Percentiles rank a stretch among this genome's conserved stretches.
Evolutionary conservation across 2,329 filamentous ascomycete species (phyloP).

Genomic region (Zalaria sp.): DNA sequence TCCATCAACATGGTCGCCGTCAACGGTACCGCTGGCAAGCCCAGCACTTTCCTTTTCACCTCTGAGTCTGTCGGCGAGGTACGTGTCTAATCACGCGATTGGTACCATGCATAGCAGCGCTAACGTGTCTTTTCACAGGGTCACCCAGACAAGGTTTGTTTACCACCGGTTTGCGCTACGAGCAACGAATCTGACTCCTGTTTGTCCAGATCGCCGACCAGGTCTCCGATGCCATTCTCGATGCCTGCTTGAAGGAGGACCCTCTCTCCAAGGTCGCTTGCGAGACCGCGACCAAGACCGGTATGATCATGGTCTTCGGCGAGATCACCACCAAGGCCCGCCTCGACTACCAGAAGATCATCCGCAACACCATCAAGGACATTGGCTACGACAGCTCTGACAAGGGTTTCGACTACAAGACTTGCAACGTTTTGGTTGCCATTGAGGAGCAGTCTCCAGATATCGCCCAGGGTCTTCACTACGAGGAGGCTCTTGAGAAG

Average conservation of each 20-base stretch:
- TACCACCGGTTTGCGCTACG: neutral
- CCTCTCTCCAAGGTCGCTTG: conserved; percentile 97
- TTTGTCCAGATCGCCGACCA: conserved; percentile 47
- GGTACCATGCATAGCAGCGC: neutral
- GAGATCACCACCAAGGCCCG: conserved; percentile 96
- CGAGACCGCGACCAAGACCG: conserved; percentile 99
- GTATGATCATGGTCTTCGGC: conserved; percentile 97
- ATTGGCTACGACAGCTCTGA: conserved; percentile 95
- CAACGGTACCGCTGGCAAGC: conserved; percentile 9
- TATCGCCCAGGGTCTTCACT: conserved; percentile 97
- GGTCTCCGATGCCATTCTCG: conserved; percentile 95
- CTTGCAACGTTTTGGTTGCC: conserved; percentile 92
- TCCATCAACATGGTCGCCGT: conserved; percentile 8
- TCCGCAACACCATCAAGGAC: conserved; percentile 89
- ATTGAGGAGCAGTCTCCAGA: conserved; percentile 99
- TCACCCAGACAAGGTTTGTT: conserved; percentile 17
- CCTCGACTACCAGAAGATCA: conserved; percentile 96
- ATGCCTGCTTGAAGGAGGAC: conserved; percentile 89
- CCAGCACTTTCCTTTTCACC: conserved; percentile 26
- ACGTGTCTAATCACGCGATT: conserved; percentile 13
- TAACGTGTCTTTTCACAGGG: conserved; percentile 10
- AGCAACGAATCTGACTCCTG: conserved; percentile 7
- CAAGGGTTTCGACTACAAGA: conserved; percentile 99
- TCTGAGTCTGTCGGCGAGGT: conserved; percentile 39
- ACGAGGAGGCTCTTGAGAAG: conserved; percentile 93